A percentile compares a stretch with the other conserved stretches of the same genome.
phyloP scores from a whole-genome alignment of 1,139 yeast species.

The Cylindricascospora bacillispora region DNA sequence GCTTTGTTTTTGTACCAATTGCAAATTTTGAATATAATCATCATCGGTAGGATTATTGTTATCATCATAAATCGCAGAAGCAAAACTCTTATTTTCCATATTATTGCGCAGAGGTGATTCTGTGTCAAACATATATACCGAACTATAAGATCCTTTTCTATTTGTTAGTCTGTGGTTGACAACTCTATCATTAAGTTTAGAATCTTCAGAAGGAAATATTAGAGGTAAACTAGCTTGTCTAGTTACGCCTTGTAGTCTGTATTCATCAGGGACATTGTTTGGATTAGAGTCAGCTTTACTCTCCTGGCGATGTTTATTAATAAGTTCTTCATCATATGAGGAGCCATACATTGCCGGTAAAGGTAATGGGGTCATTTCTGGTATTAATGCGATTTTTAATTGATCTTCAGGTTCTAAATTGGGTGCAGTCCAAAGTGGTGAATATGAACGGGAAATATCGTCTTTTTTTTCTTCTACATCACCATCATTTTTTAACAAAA shows the following conservation, averaged over 20 bases:
- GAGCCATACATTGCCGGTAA: conserved; percentile 1
- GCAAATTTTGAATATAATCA: conserved; percentile 13
- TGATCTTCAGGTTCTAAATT: conserved; percentile 28
- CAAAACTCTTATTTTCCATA: conserved; percentile 11
- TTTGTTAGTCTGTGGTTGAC: conserved; percentile 16
- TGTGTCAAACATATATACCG: conserved; percentile 24
- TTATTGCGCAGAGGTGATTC: too few species aligned
- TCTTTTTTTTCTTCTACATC: conserved; percentile 4
- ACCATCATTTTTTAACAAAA: conserved; percentile 7
- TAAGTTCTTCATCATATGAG: not conserved
- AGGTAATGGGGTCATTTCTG: conserved; percentile 8
- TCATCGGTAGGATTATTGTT: too few species aligned
- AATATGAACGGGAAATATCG: conserved; percentile 9
- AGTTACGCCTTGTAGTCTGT: conserved; percentile 1
- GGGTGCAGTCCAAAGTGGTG: conserved; percentile 30
- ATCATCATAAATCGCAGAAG: too few species aligned
- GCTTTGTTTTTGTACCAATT: conserved; percentile 20
- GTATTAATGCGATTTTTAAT: conserved; percentile 19
- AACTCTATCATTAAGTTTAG: conserved; percentile 7
- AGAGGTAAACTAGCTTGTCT: too few species aligned
- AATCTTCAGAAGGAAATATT: too few species aligned
- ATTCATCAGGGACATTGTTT: not conserved
- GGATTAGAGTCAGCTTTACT: not conserved
- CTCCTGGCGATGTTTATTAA: too few species aligned
- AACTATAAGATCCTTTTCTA: conserved; percentile 28